phyloP scores from a whole-genome alignment of 73 alveolate genomes.

The Blepharisma japonicum region DNA sequence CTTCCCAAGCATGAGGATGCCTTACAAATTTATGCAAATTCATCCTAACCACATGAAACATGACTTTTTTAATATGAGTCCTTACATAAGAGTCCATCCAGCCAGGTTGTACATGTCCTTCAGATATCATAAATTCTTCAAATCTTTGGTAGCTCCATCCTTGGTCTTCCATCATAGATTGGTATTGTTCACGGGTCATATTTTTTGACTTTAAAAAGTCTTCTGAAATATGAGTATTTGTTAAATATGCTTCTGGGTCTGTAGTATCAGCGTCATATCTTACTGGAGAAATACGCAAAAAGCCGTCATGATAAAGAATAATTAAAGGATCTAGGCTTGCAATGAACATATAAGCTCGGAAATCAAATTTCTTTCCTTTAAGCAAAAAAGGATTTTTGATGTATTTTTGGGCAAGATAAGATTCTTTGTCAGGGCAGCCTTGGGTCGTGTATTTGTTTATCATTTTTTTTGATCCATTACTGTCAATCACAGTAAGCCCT shows the following conservation, averaged over 20 bases:
- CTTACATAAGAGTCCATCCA: constrained; percentile 9
- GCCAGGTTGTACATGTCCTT: neutral
- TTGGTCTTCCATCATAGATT: constrained; percentile 5
- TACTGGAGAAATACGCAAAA: constrained; percentile 27
- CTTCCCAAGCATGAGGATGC: constrained; percentile 33
- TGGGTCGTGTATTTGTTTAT: neutral
- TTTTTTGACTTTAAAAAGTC: constrained; percentile 19
- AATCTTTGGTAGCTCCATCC: constrained; percentile 17
- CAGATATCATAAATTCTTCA: neutral
- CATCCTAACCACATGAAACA: constrained; percentile 6
- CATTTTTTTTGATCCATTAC: neutral
- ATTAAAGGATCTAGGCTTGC: constrained; percentile 37
- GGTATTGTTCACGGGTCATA: neutral
- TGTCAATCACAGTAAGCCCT: neutral
- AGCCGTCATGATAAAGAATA: constrained; percentile 36
- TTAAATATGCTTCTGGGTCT: constrained; percentile 25
- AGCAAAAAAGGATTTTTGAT: constrained; percentile 77
- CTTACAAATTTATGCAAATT: neutral
- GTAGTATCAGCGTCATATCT: constrained; percentile 25
- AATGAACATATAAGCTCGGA: constrained; percentile 35
- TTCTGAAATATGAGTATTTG: constrained; percentile 37
- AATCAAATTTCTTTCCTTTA: constrained; percentile 36
- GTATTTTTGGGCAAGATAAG: constrained; percentile 78
- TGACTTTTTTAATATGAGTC: neutral
- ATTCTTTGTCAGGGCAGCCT: constrained; percentile 49